phyloP scores from a whole-genome alignment of 2,329 filamentous ascomycete species.

The Fusarium piperis region DNA sequence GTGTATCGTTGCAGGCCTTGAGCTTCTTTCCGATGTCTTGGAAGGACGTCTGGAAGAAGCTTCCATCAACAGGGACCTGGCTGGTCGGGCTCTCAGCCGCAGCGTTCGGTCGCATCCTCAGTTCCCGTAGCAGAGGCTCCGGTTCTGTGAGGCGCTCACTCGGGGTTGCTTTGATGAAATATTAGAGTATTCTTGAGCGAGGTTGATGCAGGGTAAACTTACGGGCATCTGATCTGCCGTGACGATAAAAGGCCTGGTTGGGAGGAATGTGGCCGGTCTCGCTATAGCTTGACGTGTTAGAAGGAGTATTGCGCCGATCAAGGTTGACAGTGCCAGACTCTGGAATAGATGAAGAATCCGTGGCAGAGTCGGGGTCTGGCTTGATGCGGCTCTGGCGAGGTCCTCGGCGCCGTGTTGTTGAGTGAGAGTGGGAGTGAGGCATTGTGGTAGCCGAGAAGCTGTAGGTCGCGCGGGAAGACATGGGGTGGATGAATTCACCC shows the following conservation, averaged over 20 bases:
- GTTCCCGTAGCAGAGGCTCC: constrained; percentile 51
- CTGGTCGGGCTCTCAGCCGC: constrained; percentile 38
- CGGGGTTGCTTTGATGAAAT: constrained; percentile 46
- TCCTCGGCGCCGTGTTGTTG: constrained; percentile 32
- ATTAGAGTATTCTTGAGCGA: neutral
- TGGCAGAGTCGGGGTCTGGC: constrained; percentile 37
- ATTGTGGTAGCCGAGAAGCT: constrained; percentile 26
- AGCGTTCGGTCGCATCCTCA: constrained; percentile 45
- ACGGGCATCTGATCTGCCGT: constrained; percentile 53
- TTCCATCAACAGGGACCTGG: constrained; percentile 44
- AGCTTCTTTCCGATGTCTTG: constrained; percentile 69
- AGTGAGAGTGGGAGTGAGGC: constrained; percentile 12
- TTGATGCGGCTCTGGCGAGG: constrained; percentile 39
- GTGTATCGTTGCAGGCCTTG: constrained; percentile 71
- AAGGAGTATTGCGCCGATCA: constrained; percentile 13
- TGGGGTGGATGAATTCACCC: constrained; percentile 1
- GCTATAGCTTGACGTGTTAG: constrained; percentile 32
- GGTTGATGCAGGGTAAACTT: constrained; percentile 32
- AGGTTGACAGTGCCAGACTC: constrained; percentile 25
- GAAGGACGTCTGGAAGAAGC: constrained; percentile 56
- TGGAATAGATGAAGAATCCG: constrained; percentile 12
- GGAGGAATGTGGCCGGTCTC: constrained; percentile 19
- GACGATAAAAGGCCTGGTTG: constrained; percentile 40
- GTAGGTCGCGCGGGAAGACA: constrained; percentile 27
- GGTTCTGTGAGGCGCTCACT: constrained; percentile 49